Evolutionary conservation across 2,329 filamentous ascomycete genomes (phyloP), one percentile per base, ranked within the genome.

Genomic region (Fusarium nanum): DNA sequence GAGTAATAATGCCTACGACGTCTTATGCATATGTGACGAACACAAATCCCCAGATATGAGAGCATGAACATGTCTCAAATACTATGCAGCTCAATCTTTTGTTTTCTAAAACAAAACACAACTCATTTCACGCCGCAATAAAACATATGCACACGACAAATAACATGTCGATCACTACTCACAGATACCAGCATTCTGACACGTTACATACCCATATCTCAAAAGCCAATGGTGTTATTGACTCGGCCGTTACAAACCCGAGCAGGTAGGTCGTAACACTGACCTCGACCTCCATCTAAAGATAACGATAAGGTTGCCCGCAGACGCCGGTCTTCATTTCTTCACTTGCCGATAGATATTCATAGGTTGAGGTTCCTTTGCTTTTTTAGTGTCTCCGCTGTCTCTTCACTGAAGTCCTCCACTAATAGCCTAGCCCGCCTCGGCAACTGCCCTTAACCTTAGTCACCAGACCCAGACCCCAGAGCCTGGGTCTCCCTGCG

Each of bases 391-490:
- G 22, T 55, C 58, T 40, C 45, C 62, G 30, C 44, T 52, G 37
- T 20, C 47, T 40, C 48, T 40, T n/a, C 25, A 55, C 18, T 28
- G 30, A 53, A 56, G 40, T 42, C 68, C 55, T 71, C 68, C 64
- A 69, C 68, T 71, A 61, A 61, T 61, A 68, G 60, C 65, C 57
- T 71, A 71, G 61, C 54, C 52, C 52, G 64, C 32, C 50, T 46
- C 65, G 61, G 68, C 65, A 72, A 53, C 69, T 70, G 65, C 70
- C 71, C 49, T 45, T 71, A 28, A 37, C 62, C 57, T 65, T 71
- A 73, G 70, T 73, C 70, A 73, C 64, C 67, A 59, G 70, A 73
- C 70, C 64, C 67, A 59, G 70, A 73, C 70, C 62, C 48, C 47
- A 57, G 63, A 64, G 60, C 41, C 50, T 58, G 30, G 50, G 37